phyloP scores from a whole-genome alignment of 805 yeast species.

The Candida sithepensis region DNA sequence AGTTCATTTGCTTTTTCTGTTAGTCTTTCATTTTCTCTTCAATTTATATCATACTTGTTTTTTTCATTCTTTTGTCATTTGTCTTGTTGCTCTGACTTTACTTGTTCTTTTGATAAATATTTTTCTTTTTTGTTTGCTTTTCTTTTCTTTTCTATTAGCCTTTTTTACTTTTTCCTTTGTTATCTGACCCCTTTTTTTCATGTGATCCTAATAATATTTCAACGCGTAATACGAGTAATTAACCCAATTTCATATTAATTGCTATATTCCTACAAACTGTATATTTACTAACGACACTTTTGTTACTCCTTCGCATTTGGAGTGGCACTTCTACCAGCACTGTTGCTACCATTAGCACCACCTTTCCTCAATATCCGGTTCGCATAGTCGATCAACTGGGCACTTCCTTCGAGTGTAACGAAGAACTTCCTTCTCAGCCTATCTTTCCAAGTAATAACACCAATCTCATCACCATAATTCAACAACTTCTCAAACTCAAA shows the following conservation, averaged over 20 bases:
- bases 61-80: too few relatives aligned
- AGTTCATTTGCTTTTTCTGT: too few relatives aligned
- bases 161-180: background rate
- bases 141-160: too few relatives aligned
- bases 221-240: background rate
- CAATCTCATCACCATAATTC: constrained; percentile 84
- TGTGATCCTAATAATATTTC: background rate
- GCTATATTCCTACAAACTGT: background rate
- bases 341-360: constrained; percentile 2
- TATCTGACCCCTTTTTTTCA: background rate
- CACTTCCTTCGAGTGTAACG: constrained; percentile 81
- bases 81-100: too few relatives aligned
- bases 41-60: too few relatives aligned
- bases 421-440: constrained; percentile 67
- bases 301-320: constrained; percentile 4
- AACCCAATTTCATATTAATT: too few relatives aligned
- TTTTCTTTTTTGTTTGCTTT: too few relatives aligned
- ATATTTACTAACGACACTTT: background rate
- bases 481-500: constrained; percentile 71
- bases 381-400: constrained; percentile 89
- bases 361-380: constrained; percentile 49
- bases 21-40: too few relatives aligned
- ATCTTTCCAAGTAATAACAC: constrained; percentile 88
- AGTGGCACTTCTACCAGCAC: constrained; percentile 5
- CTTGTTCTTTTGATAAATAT: too few relatives aligned